phyloP scores from a whole-genome alignment of 345 rosid species.

The Kandelia obovata region DNA sequence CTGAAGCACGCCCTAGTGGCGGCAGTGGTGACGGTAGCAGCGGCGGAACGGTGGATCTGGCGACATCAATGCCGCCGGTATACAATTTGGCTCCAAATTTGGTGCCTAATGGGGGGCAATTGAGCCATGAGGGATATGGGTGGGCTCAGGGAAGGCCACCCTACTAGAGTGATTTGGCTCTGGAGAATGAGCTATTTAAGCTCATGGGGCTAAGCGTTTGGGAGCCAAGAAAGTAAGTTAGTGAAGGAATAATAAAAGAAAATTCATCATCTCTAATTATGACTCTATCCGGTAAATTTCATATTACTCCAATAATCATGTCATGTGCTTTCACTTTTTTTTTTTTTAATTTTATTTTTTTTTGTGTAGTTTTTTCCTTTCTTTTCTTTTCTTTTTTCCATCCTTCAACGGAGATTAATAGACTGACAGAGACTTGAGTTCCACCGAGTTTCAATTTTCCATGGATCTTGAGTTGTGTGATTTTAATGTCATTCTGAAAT shows the following conservation, averaged over 20 bases:
- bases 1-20: conserved; percentile 10
- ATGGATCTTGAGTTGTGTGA: too few relatives aligned
- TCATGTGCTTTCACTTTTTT: background rate
- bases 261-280: background rate
- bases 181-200: too few relatives aligned
- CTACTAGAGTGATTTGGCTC: conserved; percentile 11
- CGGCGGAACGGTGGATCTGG: conserved; percentile 17
- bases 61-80: conserved; percentile 15
- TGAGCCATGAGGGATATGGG: conserved; percentile 47
- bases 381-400: background rate
- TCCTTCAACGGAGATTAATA: background rate
- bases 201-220: background rate
- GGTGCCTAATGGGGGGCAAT: conserved; percentile 22
- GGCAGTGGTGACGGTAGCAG: conserved; percentile 4
- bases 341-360: too few relatives aligned
- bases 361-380: background rate
- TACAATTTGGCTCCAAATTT: conserved; percentile 23
- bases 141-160: conserved; percentile 54
- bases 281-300: background rate
- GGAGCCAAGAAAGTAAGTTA: background rate
- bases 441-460: background rate
- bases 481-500: too few relatives aligned
- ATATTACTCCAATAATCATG: background rate
- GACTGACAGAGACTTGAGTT: background rate
- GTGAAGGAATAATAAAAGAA: conserved; percentile 9